These are phyloP conservation scores for Rhodotorula mucilaginosa DNA, from an alignment of 1,284 basidiomycete species.

Conservation along the genomic window DNA sequence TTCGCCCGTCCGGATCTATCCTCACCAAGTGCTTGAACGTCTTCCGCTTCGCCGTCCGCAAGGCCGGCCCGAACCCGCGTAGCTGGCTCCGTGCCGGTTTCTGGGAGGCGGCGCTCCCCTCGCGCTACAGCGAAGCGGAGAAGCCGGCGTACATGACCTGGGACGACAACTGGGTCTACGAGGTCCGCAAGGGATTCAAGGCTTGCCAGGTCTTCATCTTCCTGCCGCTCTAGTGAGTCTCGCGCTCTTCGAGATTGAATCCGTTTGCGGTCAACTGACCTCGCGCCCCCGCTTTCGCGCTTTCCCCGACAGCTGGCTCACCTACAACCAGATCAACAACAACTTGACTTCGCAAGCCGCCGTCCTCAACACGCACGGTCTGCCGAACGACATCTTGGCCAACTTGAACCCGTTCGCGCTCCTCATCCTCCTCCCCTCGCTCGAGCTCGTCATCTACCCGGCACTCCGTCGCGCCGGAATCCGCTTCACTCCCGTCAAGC, in stretches of 20 bases:
- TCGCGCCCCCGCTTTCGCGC: too few species aligned
- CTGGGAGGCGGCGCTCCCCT: slow-evolving; percentile 63
- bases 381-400: slow-evolving; percentile 50
- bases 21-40: slow-evolving; percentile 56
- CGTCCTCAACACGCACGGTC: slow-evolving; percentile 40
- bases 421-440: slow-evolving; percentile 46
- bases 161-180: slow-evolving; percentile 72
- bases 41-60: slow-evolving; percentile 45
- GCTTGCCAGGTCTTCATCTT: slow-evolving; percentile 80
- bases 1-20: slow-evolving; percentile 73
- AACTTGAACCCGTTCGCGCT: slow-evolving; percentile 47
- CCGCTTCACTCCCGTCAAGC: slow-evolving; percentile 71
- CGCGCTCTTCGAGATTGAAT: too few species aligned
- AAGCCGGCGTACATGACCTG: slow-evolving; percentile 52
- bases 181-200: slow-evolving; percentile 74
- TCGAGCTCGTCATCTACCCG: slow-evolving; percentile 62
- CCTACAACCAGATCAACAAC: slow-evolving; percentile 53
- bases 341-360: slow-evolving; percentile 38
- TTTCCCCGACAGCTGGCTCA: slow-evolving; percentile 57
- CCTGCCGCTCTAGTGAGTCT: slow-evolving; percentile 53
- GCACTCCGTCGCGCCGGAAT: slow-evolving; percentile 60
- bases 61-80: slow-evolving; percentile 49
- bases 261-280: not conserved
- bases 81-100: slow-evolving; percentile 60
- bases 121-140: slow-evolving; percentile 57